A percentile compares a stretch with the other conserved stretches of the same genome.
phyloP scores from a whole-genome alignment of 768 basidiomycete genomes.

The Leccinum subgranulosum region DNA sequence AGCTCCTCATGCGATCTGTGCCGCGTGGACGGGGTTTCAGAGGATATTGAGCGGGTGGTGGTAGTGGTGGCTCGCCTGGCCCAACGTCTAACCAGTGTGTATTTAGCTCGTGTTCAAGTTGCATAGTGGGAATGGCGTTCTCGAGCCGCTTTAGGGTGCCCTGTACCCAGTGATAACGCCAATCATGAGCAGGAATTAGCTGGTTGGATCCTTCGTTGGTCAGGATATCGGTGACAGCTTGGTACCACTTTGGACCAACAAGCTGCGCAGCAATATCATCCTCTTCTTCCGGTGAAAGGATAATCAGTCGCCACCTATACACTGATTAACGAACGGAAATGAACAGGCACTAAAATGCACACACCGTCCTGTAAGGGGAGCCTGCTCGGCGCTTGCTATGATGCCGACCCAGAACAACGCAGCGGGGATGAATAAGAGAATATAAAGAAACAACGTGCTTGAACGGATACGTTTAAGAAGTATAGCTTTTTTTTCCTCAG shows the following conservation, averaged over 20 bases:
- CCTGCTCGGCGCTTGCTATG: constrained; percentile 69
- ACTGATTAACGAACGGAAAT: constrained; percentile 3
- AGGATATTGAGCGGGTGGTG: constrained; percentile 81
- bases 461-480: constrained; percentile 48
- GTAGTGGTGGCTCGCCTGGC: constrained; percentile 55
- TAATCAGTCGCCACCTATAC: constrained; percentile 77
- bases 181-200: constrained; percentile 74
- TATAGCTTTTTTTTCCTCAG: constrained; percentile 50
- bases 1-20: constrained; percentile 62
- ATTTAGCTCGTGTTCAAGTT: constrained; percentile 52
- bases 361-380: constrained; percentile 84
- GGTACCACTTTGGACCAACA: constrained; percentile 83
- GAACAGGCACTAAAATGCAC: constrained; percentile 19
- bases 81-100: constrained; percentile 54
- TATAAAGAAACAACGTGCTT: constrained; percentile 47
- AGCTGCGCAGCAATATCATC: constrained; percentile 83
- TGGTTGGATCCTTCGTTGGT: constrained; percentile 57
- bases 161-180: constrained; percentile 88
- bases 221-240: constrained; percentile 77
- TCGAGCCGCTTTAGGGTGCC: constrained; percentile 79
- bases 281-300: constrained; percentile 91
- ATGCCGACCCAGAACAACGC: constrained; percentile 66
- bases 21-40: constrained; percentile 80
- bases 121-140: constrained; percentile 63
- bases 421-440: constrained; percentile 59